A percentile compares a stretch with the other conserved stretches of the same genome.
phyloP scores from a whole-genome alignment of 1,139 yeast genomes.

The Sugiyamaella grinbergsii region DNA sequence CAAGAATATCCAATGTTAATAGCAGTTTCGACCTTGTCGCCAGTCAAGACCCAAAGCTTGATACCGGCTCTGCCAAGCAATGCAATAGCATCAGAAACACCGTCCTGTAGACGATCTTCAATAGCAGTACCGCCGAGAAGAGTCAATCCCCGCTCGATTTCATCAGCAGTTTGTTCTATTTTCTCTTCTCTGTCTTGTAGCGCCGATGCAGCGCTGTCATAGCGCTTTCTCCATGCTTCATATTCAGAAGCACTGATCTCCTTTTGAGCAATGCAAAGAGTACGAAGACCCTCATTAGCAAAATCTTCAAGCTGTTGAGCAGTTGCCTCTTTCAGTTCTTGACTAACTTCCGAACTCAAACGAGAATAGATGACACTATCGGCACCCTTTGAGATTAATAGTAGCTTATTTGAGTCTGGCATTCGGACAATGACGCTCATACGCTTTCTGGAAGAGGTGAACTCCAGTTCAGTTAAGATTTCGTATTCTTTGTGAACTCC shows the following conservation, averaged over 20 bases:
- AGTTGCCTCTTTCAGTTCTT: slow-evolving; percentile 57
- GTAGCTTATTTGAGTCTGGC: slow-evolving; percentile 50
- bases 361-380: slow-evolving; percentile 87
- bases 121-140: slow-evolving; percentile 94
- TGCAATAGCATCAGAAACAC: slow-evolving; percentile 91
- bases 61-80: slow-evolving; percentile 84
- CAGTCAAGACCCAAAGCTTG: slow-evolving; percentile 93
- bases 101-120: slow-evolving; percentile 90
- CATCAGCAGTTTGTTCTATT: slow-evolving; percentile 74
- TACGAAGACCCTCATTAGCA: slow-evolving; percentile 94
- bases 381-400: slow-evolving; percentile 88
- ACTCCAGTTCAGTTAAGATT: slow-evolving; percentile 71
- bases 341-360: slow-evolving; percentile 33
- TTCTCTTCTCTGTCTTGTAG: slow-evolving; percentile 73
- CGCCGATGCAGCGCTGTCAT: slow-evolving; percentile 70
- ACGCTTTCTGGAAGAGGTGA: slow-evolving; percentile 90
- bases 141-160: slow-evolving; percentile 68
- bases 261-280: slow-evolving; percentile 85
- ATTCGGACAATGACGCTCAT: slow-evolving; percentile 89
- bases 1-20: slow-evolving; percentile 95
- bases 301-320: slow-evolving; percentile 83
- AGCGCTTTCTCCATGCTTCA: slow-evolving; percentile 64
- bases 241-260: slow-evolving; percentile 66
- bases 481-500: slow-evolving; percentile 72
- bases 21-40: slow-evolving; percentile 96